A percentile compares a stretch with the other conserved stretches of the same genome.
Conservation (phyloP, 2,329 filamentous ascomycete species). For the Torrubiellomyces zombiae region DNA sequence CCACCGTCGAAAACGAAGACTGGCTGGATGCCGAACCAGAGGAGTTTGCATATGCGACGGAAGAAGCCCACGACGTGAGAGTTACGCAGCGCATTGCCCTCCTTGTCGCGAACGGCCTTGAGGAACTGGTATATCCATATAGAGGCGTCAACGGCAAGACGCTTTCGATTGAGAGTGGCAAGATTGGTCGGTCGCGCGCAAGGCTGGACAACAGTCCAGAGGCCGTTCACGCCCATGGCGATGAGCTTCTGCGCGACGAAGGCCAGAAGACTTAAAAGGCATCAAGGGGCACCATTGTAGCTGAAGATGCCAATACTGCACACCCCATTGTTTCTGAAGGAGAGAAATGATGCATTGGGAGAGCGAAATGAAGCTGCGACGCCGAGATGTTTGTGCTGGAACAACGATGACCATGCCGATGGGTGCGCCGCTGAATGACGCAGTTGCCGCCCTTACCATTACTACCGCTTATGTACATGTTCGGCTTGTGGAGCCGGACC, state of each 20-base stretch:
- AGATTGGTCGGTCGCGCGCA: slow-evolving; percentile 93
- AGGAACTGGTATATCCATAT: slow-evolving; percentile 99
- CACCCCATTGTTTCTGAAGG: no score
- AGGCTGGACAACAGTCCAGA: slow-evolving; percentile 92
- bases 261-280: background rate
- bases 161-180: slow-evolving; percentile 88
- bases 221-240: slow-evolving; percentile 87
- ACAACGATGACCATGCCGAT: no score
- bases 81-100: slow-evolving; percentile 91
- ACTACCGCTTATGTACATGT: no score
- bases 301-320: no score
- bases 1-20: slow-evolving; percentile 98
- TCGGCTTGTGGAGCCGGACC: no score
- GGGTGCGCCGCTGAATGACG: slow-evolving; percentile 1
- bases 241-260: background rate
- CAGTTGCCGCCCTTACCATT: background rate
- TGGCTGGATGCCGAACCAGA: slow-evolving; percentile 91
- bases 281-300: no score
- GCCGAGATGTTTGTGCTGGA: no score
- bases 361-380: no score
- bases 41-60: slow-evolving; percentile 88
- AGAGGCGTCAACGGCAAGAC: slow-evolving; percentile 89
- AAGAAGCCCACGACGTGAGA: slow-evolving; percentile 97
- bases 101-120: slow-evolving; percentile 95
- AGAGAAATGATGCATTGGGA: no score